phyloP scores from a whole-genome alignment of 2,329 filamentous ascomycete species.

The Tolypocladium paradoxum region DNA sequence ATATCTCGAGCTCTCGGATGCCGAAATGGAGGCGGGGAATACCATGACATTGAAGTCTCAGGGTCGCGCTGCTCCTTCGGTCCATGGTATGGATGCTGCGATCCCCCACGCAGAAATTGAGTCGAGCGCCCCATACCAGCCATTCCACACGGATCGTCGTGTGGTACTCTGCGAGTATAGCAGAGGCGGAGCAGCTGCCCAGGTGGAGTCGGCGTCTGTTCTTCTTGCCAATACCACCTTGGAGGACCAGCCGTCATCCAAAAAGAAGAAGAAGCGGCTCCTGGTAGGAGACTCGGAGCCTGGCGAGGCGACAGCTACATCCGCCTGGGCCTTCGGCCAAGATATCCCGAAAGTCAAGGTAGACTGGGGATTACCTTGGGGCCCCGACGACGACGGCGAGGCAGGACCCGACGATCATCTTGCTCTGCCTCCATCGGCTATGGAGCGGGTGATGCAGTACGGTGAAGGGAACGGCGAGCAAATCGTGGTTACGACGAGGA shows the following conservation, averaged over 20 bases:
- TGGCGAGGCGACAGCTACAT: constrained; percentile 6
- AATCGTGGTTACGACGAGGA: constrained; percentile 71
- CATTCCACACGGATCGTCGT: constrained; percentile 84
- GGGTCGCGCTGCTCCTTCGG: constrained; percentile 22
- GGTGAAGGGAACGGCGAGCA: constrained; percentile 62
- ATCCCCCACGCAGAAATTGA: constrained; percentile 81
- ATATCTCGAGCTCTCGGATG: constrained; percentile 41
- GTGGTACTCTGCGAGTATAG: constrained; percentile 65
- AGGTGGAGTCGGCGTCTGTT: constrained; percentile 24
- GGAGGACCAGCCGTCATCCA: constrained; percentile 25
- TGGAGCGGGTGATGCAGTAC: constrained; percentile 51
- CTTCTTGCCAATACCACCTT: constrained; percentile 30
- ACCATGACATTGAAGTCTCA: constrained; percentile 39
- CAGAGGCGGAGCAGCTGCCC: constrained; percentile 16
- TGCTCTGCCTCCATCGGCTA: constrained; percentile 51
- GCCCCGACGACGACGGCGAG: constrained; percentile 40
- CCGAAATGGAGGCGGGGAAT: constrained; percentile 42
- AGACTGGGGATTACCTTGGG: constrained; percentile 35
- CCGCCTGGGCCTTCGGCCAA: constrained; percentile 51
- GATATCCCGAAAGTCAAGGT: constrained; percentile 38
- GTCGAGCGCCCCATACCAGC: constrained; percentile 89
- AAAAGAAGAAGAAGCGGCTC: constrained; percentile 20
- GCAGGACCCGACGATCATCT: constrained; percentile 42
- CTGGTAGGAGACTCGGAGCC: neutral
- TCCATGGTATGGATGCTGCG: constrained; percentile 46